phyloP scores from a whole-genome alignment of 2,329 filamentous ascomycete species.

The Colletotrichum nymphaeae region DNA sequence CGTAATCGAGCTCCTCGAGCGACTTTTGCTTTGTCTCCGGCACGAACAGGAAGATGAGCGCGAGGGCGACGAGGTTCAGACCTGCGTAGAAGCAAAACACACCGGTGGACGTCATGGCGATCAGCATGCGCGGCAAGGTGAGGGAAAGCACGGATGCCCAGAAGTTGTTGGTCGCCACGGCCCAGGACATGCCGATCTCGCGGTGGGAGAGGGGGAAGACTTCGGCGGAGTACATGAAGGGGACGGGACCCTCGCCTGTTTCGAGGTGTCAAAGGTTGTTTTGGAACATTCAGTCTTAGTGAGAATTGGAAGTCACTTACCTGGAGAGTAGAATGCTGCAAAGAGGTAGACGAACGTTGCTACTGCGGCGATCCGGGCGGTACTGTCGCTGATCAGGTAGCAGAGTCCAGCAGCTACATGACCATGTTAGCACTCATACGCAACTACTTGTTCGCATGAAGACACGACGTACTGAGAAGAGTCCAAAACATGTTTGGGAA shows the following conservation, averaged over 20 bases:
- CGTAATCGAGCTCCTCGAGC: slow-evolving; percentile 67
- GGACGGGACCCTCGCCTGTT: slow-evolving; percentile 66
- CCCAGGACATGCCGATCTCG: slow-evolving; percentile 73
- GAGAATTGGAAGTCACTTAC: slow-evolving; percentile 43
- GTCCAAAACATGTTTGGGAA: slow-evolving; percentile 76
- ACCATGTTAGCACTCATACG: neutral
- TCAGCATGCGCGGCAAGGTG: slow-evolving; percentile 63
- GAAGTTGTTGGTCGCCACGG: slow-evolving; percentile 70
- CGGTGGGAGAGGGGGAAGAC: slow-evolving; percentile 73
- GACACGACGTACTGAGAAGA: slow-evolving; percentile 50
- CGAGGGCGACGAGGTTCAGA: slow-evolving; percentile 57
- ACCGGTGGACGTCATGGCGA: slow-evolving; percentile 46
- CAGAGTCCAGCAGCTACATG: slow-evolving; percentile 50
- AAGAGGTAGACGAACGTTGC: slow-evolving; percentile 75
- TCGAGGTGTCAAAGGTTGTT: too few relatives aligned
- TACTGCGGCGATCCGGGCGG: slow-evolving; percentile 62
- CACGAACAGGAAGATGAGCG: slow-evolving; percentile 61
- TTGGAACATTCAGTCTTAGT: too few relatives aligned
- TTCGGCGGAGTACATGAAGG: slow-evolving; percentile 72
- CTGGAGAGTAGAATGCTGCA: slow-evolving; percentile 73
- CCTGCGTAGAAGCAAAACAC: slow-evolving; percentile 59
- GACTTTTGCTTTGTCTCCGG: slow-evolving; percentile 64
- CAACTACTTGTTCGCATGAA: neutral
- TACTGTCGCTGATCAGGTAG: slow-evolving; percentile 49
- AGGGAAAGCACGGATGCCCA: slow-evolving; percentile 62